These are phyloP conservation scores for Fraxinus velutina DNA, from an alignment of 305 asterid species.

Conservation along the genomic window DNA sequence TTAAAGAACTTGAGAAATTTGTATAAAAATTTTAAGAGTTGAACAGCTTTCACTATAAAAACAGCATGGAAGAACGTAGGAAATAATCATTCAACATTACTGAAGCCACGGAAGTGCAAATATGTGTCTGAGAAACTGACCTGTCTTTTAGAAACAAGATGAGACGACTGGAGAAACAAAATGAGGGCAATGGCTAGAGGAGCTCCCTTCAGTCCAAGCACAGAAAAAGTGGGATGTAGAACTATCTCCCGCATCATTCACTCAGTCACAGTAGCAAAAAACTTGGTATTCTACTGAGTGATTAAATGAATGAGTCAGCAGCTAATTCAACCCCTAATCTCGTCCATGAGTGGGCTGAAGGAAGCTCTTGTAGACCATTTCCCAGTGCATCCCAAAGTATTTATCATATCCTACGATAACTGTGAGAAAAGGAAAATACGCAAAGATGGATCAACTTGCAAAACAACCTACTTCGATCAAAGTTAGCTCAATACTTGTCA, in stretches of 20 bases:
- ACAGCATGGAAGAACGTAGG: neutral
- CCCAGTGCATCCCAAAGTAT: slow-evolving; percentile 20
- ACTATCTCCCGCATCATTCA: slow-evolving; percentile 99
- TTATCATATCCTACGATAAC: neutral
- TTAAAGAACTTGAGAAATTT: neutral
- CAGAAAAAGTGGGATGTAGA: slow-evolving; percentile 66
- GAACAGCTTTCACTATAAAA: neutral
- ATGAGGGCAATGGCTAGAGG: slow-evolving; percentile 56
- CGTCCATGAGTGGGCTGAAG: slow-evolving; percentile 94
- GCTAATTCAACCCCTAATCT: slow-evolving; percentile 74
- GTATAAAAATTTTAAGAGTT: neutral
- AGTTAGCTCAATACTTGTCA: neutral
- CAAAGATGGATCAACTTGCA: neutral
- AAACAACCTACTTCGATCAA: neutral
- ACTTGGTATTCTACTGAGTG: slow-evolving; percentile 58
- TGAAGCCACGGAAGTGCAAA: neutral
- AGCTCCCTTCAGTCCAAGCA: slow-evolving; percentile 99
- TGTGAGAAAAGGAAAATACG: neutral
- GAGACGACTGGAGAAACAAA: neutral
- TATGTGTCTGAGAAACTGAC: neutral
- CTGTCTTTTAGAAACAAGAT: neutral
- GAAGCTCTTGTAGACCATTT: slow-evolving; percentile 73
- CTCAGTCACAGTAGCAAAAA: slow-evolving; percentile 76
- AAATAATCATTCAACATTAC: no score
- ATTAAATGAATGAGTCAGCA: slow-evolving; percentile 96